These are phyloP conservation scores for Diaporthe ampelina DNA, from an alignment of 2,329 filamentous ascomycete genomes.

Conservation along the genomic window DNA sequence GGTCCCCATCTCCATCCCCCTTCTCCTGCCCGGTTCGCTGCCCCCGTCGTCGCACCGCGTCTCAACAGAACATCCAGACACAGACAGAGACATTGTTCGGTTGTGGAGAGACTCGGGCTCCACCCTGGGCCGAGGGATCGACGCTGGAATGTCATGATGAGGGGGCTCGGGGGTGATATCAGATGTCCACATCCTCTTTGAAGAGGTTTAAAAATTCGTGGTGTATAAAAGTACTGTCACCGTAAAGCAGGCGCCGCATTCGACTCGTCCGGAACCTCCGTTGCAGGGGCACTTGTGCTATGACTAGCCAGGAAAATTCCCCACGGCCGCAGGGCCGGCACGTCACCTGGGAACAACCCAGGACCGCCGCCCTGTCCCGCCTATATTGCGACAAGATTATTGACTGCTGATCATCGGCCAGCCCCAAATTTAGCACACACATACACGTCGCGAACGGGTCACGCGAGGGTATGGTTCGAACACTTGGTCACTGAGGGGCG, in stretches of 20 bases:
- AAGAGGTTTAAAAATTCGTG: background rate
- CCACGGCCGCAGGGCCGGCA: slow-evolving; percentile 27
- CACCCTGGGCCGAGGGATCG: slow-evolving; percentile 28
- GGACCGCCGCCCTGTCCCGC: slow-evolving; percentile 15
- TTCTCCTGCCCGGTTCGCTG: slow-evolving; percentile 5
- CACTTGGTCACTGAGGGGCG: background rate
- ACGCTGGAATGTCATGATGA: slow-evolving; percentile 26
- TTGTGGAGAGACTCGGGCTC: slow-evolving; percentile 28
- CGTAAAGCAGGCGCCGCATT: background rate
- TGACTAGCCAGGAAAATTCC: slow-evolving; percentile 22
- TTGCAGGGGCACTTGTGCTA: slow-evolving; percentile 19
- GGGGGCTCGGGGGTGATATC: slow-evolving; percentile 10
- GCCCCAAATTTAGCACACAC: slow-evolving; percentile 20
- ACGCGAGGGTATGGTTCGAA: slow-evolving; percentile 22
- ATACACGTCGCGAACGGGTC: slow-evolving; percentile 21
- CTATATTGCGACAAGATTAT: slow-evolving; percentile 28
- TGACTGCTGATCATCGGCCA: slow-evolving; percentile 21
- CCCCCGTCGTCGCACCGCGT: slow-evolving; percentile 22
- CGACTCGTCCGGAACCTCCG: slow-evolving; percentile 24
- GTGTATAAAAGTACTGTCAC: slow-evolving; percentile 11
- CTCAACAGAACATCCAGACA: slow-evolving; percentile 7
- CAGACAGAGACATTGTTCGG: slow-evolving; percentile 26
- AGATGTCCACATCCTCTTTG: background rate
- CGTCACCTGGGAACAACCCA: slow-evolving; percentile 30
- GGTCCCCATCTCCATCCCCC: background rate